Base-by-base conservation (phyloP, 495 filamentous ascomycete species). In the Letharia columbiana region DNA sequence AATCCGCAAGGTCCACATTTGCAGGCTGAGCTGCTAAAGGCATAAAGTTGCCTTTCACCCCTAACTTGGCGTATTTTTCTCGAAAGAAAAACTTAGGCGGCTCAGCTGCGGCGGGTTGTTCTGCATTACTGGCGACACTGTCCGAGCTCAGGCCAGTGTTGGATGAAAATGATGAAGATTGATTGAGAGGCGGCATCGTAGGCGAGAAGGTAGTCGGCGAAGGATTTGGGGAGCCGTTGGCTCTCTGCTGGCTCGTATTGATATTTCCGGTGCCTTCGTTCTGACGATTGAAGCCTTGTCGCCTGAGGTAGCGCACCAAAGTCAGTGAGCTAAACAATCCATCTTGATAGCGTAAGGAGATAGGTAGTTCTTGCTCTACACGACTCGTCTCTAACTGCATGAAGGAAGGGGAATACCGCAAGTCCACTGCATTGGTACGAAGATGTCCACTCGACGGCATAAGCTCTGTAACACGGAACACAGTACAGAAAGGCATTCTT, bases 11-110 rank as follows among this genome's bases (percentile, higher is more conserved):
- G 74, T 96, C 92, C 39, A 96, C 88, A 61, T 91, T 88, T 75
- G 90, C 89, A 12, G 92, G 92, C 73, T 90, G 89, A 61, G 90
- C 90, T 70, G 91, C 93, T 54, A 97, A 77, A 31, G 92, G 96
- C 89, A 95, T 91, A 74, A 96, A 96, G 77, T 96, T 97, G 56
- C 92, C 92, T 77, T 91, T 95, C 68, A 96, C 92, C 66, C 95
- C 93, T 68, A 96, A 83, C 70, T 87, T 88, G 54, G 89, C 86
- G 72, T 92, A 90, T 69, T 88, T 84, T 66, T 92, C 86, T 70
- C 90, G 87, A 74, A 92, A 89, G 75, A 87, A 89, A 75, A 84
- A 87, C 71, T 90, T 80, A 71, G 78, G 72, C 64, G 84, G 75
- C 77, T 85, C 69, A 72, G 75, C 62, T 70, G 71, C 74, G 52